These are phyloP conservation scores for Oryza brachyantha DNA, from an alignment of 176 grass and related monocot species.

Conservation along the genomic window DNA sequence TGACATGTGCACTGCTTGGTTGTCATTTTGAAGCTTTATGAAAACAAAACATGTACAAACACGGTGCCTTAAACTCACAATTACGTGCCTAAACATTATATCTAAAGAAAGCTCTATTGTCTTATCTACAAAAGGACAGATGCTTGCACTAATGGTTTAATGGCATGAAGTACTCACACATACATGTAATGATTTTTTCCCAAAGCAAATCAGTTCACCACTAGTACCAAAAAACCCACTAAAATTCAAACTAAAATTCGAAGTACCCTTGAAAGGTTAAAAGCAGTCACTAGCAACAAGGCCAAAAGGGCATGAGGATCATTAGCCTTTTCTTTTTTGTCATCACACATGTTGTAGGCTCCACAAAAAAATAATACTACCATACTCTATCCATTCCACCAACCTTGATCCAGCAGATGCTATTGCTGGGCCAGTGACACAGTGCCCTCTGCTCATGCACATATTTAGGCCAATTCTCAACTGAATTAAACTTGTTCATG, in stretches of 20 bases:
- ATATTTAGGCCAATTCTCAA: not conserved
- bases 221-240: not conserved
- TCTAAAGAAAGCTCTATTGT: not conserved
- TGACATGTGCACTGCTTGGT: not conserved
- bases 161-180: not conserved
- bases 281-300: constrained; percentile 1
- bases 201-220: not conserved
- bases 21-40: not conserved
- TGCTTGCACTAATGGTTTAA: too few species aligned
- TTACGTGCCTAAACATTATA: not conserved
- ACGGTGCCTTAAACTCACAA: not conserved
- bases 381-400: not conserved
- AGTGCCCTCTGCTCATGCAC: not conserved
- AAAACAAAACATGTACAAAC: not conserved
- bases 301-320: not conserved
- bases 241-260: not conserved
- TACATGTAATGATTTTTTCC: not conserved
- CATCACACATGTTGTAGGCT: constrained; percentile 28
- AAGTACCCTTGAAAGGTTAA: constrained; percentile 8
- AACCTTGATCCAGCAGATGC: not conserved
- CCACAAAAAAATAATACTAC: constrained; percentile 2
- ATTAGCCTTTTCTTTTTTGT: not conserved
- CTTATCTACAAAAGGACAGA: not conserved
- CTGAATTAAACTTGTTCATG: not conserved
- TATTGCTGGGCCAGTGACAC: not conserved